Evolutionary conservation across 1,139 yeast genomes (phyloP).

Genomic region (Kazachstania sp.): DNA sequence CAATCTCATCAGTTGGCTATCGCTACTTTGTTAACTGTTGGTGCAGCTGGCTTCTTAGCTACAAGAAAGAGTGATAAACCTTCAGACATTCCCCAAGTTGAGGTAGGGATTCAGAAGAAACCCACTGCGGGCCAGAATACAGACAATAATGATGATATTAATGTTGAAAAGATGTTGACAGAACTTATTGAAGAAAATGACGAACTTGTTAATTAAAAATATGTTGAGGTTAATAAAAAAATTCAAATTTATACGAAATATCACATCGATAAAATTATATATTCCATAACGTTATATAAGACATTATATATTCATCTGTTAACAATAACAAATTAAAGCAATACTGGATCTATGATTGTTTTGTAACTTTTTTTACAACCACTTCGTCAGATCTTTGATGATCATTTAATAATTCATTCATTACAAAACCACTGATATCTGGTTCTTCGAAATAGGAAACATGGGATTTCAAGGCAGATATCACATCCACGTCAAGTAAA

Average conservation of each 20-base stretch:
- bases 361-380: slow-evolving; percentile 1
- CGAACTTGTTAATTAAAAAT: not conserved
- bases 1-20: slow-evolving; percentile 43
- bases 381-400: slow-evolving; percentile 4
- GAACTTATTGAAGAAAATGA: slow-evolving; percentile 22
- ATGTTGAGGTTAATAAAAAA: not conserved
- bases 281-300: not conserved
- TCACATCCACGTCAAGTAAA: slow-evolving; percentile 65
- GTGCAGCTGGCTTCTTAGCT: slow-evolving; percentile 31
- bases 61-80: slow-evolving; percentile 7
- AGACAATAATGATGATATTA: slow-evolving; percentile 39
- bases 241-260: not conserved
- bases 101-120: not conserved
- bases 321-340: not conserved
- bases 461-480: slow-evolving; percentile 81
- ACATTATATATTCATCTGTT: not conserved
- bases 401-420: slow-evolving; percentile 41
- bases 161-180: slow-evolving; percentile 50
- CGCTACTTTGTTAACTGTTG: slow-evolving; percentile 32
- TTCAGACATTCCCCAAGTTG: not conserved
- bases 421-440: slow-evolving; percentile 71
- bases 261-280: not conserved
- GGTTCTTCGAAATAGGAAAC: slow-evolving; percentile 81
- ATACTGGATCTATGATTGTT: not conserved
- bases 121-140: not conserved